phyloP scores from a whole-genome alignment of 805 yeast genomes.

The Suhomyces faveliae region DNA sequence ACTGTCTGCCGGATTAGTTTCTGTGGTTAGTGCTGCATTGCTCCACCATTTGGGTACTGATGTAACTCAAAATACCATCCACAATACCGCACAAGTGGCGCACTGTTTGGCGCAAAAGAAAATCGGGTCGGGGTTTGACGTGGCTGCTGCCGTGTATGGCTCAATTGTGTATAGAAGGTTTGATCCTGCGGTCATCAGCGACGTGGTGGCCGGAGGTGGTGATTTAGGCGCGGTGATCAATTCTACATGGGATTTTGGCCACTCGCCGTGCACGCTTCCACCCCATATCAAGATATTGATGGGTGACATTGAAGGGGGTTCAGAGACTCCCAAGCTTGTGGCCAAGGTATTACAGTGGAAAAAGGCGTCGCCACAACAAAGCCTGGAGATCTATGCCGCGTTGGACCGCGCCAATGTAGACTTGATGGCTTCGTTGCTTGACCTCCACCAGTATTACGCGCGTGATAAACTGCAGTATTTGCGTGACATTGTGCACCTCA shows the following conservation, averaged over 20 bases:
- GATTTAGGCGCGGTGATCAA: conserved; percentile 38
- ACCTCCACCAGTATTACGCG: conserved; percentile 34
- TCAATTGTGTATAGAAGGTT: conserved; percentile 82
- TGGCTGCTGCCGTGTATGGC: conserved; percentile 93
- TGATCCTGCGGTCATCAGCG: conserved; percentile 49
- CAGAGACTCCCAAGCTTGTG: conserved; percentile 91
- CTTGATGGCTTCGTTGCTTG: conserved; percentile 49
- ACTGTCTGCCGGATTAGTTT: conserved; percentile 90
- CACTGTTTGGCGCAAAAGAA: conserved; percentile 95
- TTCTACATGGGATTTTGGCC: conserved; percentile 61
- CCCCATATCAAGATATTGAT: conserved; percentile 65
- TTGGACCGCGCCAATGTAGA: conserved; percentile 59
- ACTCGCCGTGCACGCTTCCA: conserved; percentile 62
- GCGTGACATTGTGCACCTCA: conserved; percentile 12
- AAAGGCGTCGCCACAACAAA: conserved; percentile 46
- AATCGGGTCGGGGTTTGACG: conserved; percentile 96
- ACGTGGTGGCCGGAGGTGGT: conserved; percentile 20
- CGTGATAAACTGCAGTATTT: conserved; percentile 37
- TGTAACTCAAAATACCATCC: conserved; percentile 43
- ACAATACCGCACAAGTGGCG: conserved; percentile 82
- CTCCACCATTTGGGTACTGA: conserved; percentile 42
- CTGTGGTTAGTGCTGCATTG: conserved; percentile 73
- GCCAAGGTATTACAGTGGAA: conserved; percentile 74
- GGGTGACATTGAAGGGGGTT: conserved; percentile 94
- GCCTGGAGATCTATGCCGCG: conserved; percentile 50